These are phyloP conservation scores for Talaromyces sp. DNA, from an alignment of 2,329 filamentous ascomycete genomes.

Conservation along the genomic window DNA sequence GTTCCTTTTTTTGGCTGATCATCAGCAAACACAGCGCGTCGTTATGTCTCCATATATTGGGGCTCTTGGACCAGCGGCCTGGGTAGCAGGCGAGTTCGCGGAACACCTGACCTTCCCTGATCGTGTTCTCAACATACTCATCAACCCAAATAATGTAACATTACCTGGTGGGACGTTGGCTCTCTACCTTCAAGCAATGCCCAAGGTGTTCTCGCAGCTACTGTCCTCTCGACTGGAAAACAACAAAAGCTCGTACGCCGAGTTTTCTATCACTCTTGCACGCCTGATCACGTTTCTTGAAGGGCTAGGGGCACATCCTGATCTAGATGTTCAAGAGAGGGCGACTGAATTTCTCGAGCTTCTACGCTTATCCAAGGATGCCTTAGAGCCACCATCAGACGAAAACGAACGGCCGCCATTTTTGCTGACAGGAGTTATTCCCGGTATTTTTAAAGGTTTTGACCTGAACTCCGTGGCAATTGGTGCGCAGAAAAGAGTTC, in stretches of 20 bases:
- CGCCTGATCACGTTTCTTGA: conserved; percentile 79
- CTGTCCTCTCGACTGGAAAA: conserved; percentile 61
- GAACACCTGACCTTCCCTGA: conserved; percentile 64
- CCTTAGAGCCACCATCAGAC: conserved; percentile 36
- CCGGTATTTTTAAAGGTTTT: conserved; percentile 75
- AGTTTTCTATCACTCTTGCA: conserved; percentile 70
- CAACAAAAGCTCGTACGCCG: conserved; percentile 67
- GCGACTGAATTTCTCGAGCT: conserved; percentile 89
- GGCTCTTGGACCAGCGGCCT: conserved; percentile 69
- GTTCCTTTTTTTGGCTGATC: conserved; percentile 48
- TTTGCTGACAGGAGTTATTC: conserved; percentile 83
- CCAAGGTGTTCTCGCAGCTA: conserved; percentile 75
- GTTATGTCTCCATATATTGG: conserved; percentile 53
- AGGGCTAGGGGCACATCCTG: conserved; percentile 71
- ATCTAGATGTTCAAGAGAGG: conserved; percentile 88
- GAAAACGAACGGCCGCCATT: conserved; percentile 60
- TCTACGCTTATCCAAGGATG: conserved; percentile 79
- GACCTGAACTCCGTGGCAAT: conserved; percentile 87
- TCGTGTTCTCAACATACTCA: conserved; percentile 64
- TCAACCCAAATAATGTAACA: conserved; percentile 59
- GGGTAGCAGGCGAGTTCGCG: conserved; percentile 86
- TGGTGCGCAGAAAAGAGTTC: conserved; percentile 80
- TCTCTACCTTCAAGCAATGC: conserved; percentile 73
- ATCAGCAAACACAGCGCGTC: conserved; percentile 54
- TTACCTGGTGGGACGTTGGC: conserved; percentile 63